Base-by-base conservation (phyloP, 2,329 filamentous ascomycete species). In the Neobulgaria alba region DNA sequence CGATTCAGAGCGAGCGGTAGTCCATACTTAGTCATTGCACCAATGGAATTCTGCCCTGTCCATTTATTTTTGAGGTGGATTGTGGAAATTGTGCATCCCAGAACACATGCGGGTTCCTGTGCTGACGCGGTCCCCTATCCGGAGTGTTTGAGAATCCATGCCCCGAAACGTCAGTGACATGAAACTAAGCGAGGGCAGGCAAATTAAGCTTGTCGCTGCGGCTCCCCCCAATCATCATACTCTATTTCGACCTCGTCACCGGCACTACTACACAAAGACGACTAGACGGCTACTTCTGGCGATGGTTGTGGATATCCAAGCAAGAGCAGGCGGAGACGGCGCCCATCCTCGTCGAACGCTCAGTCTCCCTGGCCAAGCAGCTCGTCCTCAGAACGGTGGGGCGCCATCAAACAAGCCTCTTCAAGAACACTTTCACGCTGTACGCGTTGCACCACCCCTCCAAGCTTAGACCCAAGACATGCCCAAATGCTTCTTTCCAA, bases 341-440 rank as follows among this genome's bases (percentile, higher is more conserved):
- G 30, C 15, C 15, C n/a, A 16, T 15, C 30, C 8, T 15, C 30
- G 30, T 7, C 30, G 9, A 8, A 33, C 5, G 30, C 30, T 33
- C 30, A 33, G 5, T 15, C 30, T 14, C 14, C 30, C n/a, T n/a
- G n/a, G n/a, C n/a, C n/a, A n/a, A n/a, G n/a, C n/a, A n/a, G n/a
- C n/a, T n/a, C n/a, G n/a, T 10, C 33, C 33, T 35, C 33, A 35
- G 17, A 35, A 19, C 33, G 18, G 33, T 35, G 33, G 33, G 33
- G 17, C 33, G 12, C 16, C 33, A 8, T 5, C 9, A 35, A 35
- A 35, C 33, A 35, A 16, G 33, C 18, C n/a, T 16, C 33, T 35
- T 35, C 33, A 18, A 35, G 18, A 35, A 20, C 16, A 5, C 18
- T 35, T 15, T 12, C 8, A 18, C 15, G n/a, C 10, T n/a, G 16